Evolutionary conservation across 805 yeast genomes (phyloP).

Genomic region (Millerozyma acaciae): DNA sequence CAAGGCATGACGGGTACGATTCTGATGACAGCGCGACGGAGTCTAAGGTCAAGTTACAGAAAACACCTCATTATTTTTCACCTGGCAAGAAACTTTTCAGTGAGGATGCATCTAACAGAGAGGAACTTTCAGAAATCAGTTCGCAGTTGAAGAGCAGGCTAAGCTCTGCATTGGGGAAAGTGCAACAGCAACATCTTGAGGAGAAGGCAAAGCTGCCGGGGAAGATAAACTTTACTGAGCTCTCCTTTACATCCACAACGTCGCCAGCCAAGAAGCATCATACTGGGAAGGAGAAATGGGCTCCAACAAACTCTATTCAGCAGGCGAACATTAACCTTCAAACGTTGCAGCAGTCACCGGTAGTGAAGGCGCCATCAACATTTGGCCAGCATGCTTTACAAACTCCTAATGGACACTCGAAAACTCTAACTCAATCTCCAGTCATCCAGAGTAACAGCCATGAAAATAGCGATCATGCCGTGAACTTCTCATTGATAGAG

Average conservation of each 20-base stretch:
- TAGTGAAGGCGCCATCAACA: constrained; percentile 9
- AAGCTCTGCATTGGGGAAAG: constrained; percentile 38
- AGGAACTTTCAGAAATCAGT: constrained; percentile 37
- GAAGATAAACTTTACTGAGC: constrained; percentile 29
- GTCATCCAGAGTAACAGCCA: constrained; percentile 4
- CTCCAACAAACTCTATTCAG: constrained; percentile 20
- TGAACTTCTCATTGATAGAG: constrained; percentile 23
- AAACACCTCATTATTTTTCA: constrained; percentile 39
- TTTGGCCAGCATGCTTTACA: constrained; percentile 1
- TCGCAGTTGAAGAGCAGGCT: constrained; percentile 33
- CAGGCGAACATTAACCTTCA: constrained; percentile 35
- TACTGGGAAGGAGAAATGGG: constrained; percentile 11
- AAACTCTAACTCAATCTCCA: constrained; percentile 10
- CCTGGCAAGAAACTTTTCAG: constrained; percentile 35
- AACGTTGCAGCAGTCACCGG: constrained; percentile 35
- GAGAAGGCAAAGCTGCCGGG: constrained; percentile 14
- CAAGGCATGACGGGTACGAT: constrained; percentile 28
- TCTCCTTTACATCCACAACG: constrained; percentile 18
- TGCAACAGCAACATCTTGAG: constrained; percentile 24
- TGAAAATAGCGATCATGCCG: constrained; percentile 5
- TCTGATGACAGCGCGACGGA: constrained; percentile 22
- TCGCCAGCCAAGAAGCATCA: constrained; percentile 25
- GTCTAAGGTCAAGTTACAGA: constrained; percentile 25
- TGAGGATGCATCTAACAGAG: constrained; percentile 21
- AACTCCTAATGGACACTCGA: constrained; percentile 3